Evolutionary conservation across 805 yeast genomes (phyloP).

Genomic region (Komagataella pastoris): DNA sequence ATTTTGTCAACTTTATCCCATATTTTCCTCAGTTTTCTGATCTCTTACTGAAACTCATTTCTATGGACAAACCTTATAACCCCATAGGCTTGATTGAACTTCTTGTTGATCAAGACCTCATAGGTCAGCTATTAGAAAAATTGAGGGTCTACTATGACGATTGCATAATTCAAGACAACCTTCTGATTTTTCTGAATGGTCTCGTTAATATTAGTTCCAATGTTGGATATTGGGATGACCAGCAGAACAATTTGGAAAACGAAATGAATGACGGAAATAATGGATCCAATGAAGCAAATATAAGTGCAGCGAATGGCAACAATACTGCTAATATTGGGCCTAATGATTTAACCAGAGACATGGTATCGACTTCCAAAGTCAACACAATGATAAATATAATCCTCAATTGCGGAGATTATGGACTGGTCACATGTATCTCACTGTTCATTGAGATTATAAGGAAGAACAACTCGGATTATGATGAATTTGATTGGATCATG

Average conservation of each 20-base stretch:
- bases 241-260: neutral
- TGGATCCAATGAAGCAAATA: slow-evolving; percentile 1
- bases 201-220: slow-evolving; percentile 42
- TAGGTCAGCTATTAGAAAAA: slow-evolving; percentile 55
- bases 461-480: slow-evolving; percentile 93
- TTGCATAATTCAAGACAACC: slow-evolving; percentile 20
- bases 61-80: slow-evolving; percentile 80
- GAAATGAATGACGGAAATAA: slow-evolving; percentile 3
- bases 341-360: slow-evolving; percentile 80
- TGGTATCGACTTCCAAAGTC: slow-evolving; percentile 63
- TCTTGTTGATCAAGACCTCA: slow-evolving; percentile 57
- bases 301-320: neutral
- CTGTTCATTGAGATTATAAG: slow-evolving; percentile 87
- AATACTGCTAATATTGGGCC: slow-evolving; percentile 91
- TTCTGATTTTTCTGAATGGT: slow-evolving; percentile 79
- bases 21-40: slow-evolving; percentile 89
- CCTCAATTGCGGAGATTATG: slow-evolving; percentile 62
- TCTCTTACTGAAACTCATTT: slow-evolving; percentile 70
- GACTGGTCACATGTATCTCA: slow-evolving; percentile 87
- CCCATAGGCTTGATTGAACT: slow-evolving; percentile 78
- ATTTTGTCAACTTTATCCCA: slow-evolving; percentile 59
- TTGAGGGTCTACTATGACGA: slow-evolving; percentile 31
- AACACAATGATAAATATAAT: slow-evolving; percentile 60
- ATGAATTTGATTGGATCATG: slow-evolving; percentile 27
- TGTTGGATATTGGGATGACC: slow-evolving; percentile 20